Evolutionary conservation across 2,329 filamentous ascomycete species (phyloP).

Genomic region (Nectriaceae sp.): DNA sequence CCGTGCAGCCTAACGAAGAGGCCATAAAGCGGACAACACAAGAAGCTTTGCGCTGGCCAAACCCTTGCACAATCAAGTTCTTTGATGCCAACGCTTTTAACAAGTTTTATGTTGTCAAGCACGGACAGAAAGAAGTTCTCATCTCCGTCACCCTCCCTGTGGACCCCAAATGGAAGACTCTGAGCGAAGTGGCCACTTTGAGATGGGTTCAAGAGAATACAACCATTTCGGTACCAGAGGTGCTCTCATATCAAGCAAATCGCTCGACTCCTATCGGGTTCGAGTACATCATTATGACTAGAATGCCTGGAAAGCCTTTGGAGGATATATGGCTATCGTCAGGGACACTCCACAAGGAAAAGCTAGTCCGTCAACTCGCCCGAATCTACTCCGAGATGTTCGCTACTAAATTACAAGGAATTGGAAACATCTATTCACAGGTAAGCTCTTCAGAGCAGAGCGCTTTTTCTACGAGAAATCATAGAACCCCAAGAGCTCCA

Average conservation of each 20-base stretch:
- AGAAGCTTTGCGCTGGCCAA: neutral
- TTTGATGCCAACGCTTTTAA: constrained; percentile 24
- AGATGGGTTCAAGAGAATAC: constrained; percentile 32
- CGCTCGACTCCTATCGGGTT: constrained; percentile 36
- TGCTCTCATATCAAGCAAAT: constrained; percentile 34
- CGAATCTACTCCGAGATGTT: constrained; percentile 14
- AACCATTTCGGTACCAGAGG: constrained; percentile 33
- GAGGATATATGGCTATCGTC: constrained; percentile 26
- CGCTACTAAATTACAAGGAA: constrained; percentile 28
- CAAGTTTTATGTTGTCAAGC: constrained; percentile 23
- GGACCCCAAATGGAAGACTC: constrained; percentile 37
- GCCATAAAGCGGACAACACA: constrained; percentile 3
- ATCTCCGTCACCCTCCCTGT: constrained; percentile 41
- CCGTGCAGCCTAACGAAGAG: constrained; percentile 7
- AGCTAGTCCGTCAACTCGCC: constrained; percentile 8
- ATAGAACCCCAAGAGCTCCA: no score
- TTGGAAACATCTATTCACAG: constrained; percentile 17
- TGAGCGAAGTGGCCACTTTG: constrained; percentile 43
- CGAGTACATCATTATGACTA: constrained; percentile 44
- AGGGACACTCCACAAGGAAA: neutral
- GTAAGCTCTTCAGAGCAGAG: neutral
- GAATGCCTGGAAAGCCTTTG: constrained; percentile 30
- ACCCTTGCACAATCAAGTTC: neutral
- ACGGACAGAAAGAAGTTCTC: constrained; percentile 13
- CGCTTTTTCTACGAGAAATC: constrained; percentile 14